A percentile compares a stretch with the other conserved stretches of the same genome.
phyloP scores from a whole-genome alignment of 2,329 filamentous ascomycete genomes.

The Alternaria postmessia region DNA sequence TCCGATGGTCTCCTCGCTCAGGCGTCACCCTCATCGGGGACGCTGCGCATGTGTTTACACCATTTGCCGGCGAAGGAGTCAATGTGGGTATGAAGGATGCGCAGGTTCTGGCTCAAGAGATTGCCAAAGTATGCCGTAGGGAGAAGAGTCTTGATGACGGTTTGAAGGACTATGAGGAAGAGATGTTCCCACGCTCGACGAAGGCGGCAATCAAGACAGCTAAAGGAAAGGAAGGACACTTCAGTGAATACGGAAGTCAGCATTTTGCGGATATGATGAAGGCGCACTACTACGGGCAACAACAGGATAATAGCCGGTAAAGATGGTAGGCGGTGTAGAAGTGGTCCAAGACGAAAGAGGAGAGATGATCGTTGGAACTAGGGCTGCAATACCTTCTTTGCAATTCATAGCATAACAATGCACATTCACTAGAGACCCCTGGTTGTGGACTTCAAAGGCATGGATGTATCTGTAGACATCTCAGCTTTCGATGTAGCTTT shows the following conservation, averaged over 20 bases:
- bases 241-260: conserved; percentile 26
- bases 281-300: conserved; percentile 16
- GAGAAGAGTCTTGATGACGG: conserved; percentile 33
- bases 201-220: conserved; percentile 29
- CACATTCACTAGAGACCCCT: background rate
- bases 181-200: conserved; percentile 35
- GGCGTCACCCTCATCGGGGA: conserved; percentile 67
- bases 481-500: background rate
- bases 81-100: conserved; percentile 67
- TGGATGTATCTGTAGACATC: background rate
- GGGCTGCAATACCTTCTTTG: background rate
- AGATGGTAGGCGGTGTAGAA: background rate
- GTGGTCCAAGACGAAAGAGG: background rate
- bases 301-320: background rate
- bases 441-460: background rate
- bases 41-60: conserved; percentile 67
- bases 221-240: conserved; percentile 33
- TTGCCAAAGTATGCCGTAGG: conserved; percentile 25
- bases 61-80: conserved; percentile 67
- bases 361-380: background rate
- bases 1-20: conserved; percentile 58
- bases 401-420: background rate
- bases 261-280: conserved; percentile 35
- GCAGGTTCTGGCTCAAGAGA: conserved; percentile 54
- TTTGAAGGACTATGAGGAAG: conserved; percentile 32